Evolutionary conservation across 1,284 basidiomycete genomes (phyloP), one percentile per base, ranked within the genome.

Genomic region (Pseudozyma sp.): DNA sequence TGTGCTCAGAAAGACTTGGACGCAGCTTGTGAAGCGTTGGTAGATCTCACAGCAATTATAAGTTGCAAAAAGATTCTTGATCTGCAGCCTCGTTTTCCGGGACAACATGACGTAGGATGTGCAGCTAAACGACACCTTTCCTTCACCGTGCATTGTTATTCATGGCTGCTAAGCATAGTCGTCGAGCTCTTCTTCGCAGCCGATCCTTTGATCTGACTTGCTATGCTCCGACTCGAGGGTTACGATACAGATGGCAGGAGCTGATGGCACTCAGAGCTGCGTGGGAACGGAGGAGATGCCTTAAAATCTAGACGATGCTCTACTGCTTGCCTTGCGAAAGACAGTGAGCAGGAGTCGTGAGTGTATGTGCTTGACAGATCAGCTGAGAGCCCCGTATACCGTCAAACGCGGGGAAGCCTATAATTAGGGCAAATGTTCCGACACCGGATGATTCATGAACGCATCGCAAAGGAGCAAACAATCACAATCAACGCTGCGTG

Each of bases 371-470:
- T 45, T 45, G 44, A 21, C 10, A 18, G 8, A 11, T 18, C 25
- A 8, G 4, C 44, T 21, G 19, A 21, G 18, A 45, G 18, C 44
- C 25, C 25, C 25, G 25, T 31, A 31, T 6, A 31, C 25, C 25
- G 25, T 31, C 25, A 31, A 31, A 45, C 21, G 43, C 43, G 12
- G 47, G n/a, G 14, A 11, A 16, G 35, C 12, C 44, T 21, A 34
- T 21, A 13, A 25, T 12, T 5, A 44, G 11, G n/a, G 43, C 14
- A 18, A 44, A 11, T 44, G 43, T 44, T 8, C 43, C 43, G n/a
- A 44, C 10, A 44, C 2, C n/a, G 12, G 63, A 59, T 65, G 62
- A 65, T 43, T 65, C 62, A 59, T 65, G 11, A 18, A 1, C 44
- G 50, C 52, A 52, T 47, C 45, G 49, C 21, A 12, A 18, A 16